Evolutionary conservation across 192 early-diverging fungal genomes (phyloP).

Genomic region (Allomyces javanicus): DNA sequence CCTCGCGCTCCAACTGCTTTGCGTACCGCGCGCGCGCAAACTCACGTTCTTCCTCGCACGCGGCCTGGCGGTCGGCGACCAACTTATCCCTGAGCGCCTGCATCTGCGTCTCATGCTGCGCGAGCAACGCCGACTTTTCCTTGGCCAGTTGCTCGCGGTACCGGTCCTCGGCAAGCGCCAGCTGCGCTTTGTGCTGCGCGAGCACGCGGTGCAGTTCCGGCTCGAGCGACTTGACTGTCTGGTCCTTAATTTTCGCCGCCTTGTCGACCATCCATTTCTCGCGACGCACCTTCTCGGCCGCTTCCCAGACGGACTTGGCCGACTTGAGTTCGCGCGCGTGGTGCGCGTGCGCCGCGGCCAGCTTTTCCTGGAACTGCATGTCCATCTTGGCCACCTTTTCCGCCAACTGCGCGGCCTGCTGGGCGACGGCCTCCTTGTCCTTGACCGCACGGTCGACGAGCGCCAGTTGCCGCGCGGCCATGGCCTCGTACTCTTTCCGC

Average conservation of each 20-base stretch:
- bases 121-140: slow-evolving; percentile 22
- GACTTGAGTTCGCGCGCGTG: slow-evolving; percentile 25
- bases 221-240: slow-evolving; percentile 36
- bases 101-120: slow-evolving; percentile 28
- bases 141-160: slow-evolving; percentile 17
- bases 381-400: slow-evolving; percentile 30
- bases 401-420: slow-evolving; percentile 22
- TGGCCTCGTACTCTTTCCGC: slow-evolving; percentile 37
- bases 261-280: slow-evolving; percentile 45
- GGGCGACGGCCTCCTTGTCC: slow-evolving; percentile 34
- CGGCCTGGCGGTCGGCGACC: slow-evolving; percentile 23
- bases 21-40: slow-evolving; percentile 33
- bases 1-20: slow-evolving; percentile 38
- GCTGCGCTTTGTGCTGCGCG: slow-evolving; percentile 34
- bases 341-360: slow-evolving; percentile 18
- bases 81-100: slow-evolving; percentile 25
- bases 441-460: slow-evolving; percentile 33
- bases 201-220: slow-evolving; percentile 39
- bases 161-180: slow-evolving; percentile 31
- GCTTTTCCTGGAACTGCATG: slow-evolving; percentile 24
- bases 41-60: slow-evolving; percentile 37
- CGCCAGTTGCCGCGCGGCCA: slow-evolving; percentile 31
- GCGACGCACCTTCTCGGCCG: slow-evolving; percentile 32
- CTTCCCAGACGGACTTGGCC: slow-evolving; percentile 30
- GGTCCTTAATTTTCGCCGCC: slow-evolving; percentile 35